These are phyloP conservation scores for Colletotrichum sp. DNA, from an alignment of 2,329 filamentous ascomycete species.

Conservation along the genomic window DNA sequence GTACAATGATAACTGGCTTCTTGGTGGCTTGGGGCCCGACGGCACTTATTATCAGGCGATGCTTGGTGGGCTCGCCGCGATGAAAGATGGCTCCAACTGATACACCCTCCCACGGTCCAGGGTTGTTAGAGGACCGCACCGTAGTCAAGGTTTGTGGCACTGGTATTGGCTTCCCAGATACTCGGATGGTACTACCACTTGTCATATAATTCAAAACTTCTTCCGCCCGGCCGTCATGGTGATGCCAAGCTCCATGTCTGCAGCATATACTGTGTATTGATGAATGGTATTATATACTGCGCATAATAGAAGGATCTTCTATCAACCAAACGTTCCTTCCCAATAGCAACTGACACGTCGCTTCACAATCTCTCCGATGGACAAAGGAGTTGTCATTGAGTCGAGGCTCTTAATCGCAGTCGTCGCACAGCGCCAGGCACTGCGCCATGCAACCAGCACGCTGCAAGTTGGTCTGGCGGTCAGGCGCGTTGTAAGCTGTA, in stretches of 20 bases:
- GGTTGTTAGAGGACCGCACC: background rate
- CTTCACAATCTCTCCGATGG: background rate
- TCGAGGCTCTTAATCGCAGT: background rate
- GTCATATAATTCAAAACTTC: background rate
- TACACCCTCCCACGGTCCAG: background rate
- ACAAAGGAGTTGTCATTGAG: background rate
- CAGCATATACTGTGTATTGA: background rate
- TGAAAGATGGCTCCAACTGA: background rate
- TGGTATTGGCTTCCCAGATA: background rate
- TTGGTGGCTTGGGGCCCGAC: background rate
- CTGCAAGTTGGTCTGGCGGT: background rate
- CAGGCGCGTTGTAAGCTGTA: background rate
- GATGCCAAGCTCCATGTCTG: background rate
- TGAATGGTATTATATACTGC: background rate
- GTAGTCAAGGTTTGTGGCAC: background rate
- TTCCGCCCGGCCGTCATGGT: background rate
- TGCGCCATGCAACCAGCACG: background rate
- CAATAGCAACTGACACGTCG: background rate
- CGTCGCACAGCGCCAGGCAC: background rate
- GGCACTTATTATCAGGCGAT: background rate
- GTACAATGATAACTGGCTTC: background rate
- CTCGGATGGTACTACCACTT: background rate
- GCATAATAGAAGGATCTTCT: background rate
- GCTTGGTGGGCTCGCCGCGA: background rate
- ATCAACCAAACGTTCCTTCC: background rate